Evolutionary conservation across 805 yeast species (phyloP).

Genomic region (Nakazawaea pomicola): DNA sequence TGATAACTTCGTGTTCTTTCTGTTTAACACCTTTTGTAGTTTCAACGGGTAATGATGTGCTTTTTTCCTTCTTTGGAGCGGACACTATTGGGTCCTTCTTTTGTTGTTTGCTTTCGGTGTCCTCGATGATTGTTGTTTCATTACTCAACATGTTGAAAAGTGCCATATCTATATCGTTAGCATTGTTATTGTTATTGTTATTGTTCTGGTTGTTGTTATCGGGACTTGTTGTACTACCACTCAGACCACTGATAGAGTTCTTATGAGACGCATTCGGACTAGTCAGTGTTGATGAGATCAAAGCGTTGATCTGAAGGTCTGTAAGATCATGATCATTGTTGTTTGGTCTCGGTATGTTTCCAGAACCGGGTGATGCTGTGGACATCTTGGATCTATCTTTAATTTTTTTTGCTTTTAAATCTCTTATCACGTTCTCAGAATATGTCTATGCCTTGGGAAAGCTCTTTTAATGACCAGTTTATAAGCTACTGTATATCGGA

Average conservation of each 20-base stretch:
- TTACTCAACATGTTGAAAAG: constrained; percentile 5
- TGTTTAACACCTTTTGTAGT: background rate
- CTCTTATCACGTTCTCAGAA: background rate
- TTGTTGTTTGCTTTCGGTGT: background rate
- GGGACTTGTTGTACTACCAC: background rate
- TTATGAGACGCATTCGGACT: background rate
- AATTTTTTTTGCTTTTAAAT: background rate
- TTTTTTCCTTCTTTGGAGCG: background rate
- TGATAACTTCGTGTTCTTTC: constrained; percentile 1
- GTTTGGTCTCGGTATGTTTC: background rate
- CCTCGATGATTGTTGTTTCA: background rate
- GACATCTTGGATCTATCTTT: constrained; percentile 2
- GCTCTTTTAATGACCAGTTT: too few relatives aligned
- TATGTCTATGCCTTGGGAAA: too few relatives aligned
- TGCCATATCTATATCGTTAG: constrained; percentile 6
- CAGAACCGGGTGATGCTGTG: constrained; percentile 9
- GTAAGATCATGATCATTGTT: constrained; percentile 4
- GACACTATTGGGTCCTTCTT: background rate
- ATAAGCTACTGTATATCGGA: too few relatives aligned
- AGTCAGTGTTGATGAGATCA: constrained; percentile 5
- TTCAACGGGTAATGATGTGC: too few relatives aligned
- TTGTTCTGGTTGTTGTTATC: background rate
- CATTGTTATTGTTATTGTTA: background rate
- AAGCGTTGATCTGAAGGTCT: constrained; percentile 9
- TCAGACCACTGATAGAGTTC: background rate